Base-by-base conservation (phyloP, 2,329 filamentous ascomycete species). In the Rhytidhysteron rufulum region DNA sequence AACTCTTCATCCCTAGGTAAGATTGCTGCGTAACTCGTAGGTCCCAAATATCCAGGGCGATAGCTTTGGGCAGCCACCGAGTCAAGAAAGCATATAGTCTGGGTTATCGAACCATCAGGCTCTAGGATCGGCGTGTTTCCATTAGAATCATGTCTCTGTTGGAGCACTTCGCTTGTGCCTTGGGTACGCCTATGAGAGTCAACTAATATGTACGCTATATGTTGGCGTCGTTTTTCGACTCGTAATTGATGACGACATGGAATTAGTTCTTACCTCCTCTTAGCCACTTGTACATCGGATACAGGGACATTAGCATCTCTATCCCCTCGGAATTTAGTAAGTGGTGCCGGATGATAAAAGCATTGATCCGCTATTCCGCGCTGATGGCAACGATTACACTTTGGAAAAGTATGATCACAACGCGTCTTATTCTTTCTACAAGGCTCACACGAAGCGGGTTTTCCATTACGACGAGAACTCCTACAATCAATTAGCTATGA, bases 311-410 rank as follows among this genome's bases (percentile, higher is more conserved):
- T 13, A 20, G 5, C 18, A n/a, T 9, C 6, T 40, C 43, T 35
- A 9, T 36, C 42, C 35, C 44, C 49, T 16, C 52, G 53, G 15
- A 40, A 47, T 29, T 55, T 62, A n/a, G 58, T 64, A 15, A 64
- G 47, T 20, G 60, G 60, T 10, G 60, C 58, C 18, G 60, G 60
- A 42, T 63, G 59, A 40, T 64, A 63, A 44, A 60, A 60, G 36
- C 60, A 64, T 11, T 51, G 46, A 1, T 62, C 57, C 31, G 54
- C 48, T 10, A 62, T 60, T 15, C 60, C 58, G 20, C 59, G 51
- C 31, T 62, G 58, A 10, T 50, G 47, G 40, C 60, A 64, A 20
- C 58, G 54, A 37, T 58, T 49, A 36, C 60, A 64, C 38, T 53
- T 62, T 1, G 60, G 60, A 25, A 46, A 50, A 2, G 49, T 48